Evolutionary conservation across 108 stramenopile species (phyloP), one percentile per base, ranked within the genome.

Genomic region (Pelagomonas calceolata): DNA sequence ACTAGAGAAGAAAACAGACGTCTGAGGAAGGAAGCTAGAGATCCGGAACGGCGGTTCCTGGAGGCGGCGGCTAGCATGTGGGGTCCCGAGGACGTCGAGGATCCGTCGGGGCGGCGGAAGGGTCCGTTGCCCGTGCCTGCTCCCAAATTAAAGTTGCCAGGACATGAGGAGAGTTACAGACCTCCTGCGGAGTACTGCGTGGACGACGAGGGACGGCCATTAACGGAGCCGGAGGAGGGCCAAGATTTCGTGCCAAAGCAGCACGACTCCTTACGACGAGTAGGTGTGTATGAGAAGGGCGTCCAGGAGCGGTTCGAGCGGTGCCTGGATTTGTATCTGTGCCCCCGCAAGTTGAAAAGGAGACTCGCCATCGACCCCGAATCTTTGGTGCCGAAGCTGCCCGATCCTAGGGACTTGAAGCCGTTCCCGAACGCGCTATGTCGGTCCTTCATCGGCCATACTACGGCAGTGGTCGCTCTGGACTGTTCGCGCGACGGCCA

Each of bases 321-420:
- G 10, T 99, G 98, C 78, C 77, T 99, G 9, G 98, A 99, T 87
- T 82, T 99, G 45, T 99, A 99, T 74, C 81, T 99, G 26, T 95
- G 93, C 76, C 98, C 98, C 12, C 89, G 98, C 32, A 82, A 80
- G 12, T 87, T 95, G 87, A 96, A 96, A 82, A 82, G 91, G 34
- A 85, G 95, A 16, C 82, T 95, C 73, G 93, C 91, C 69, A 96
- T 96, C 73, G 95, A 98, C 85, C 95, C 96, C 4, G 96, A 95
- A 74, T 88, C 90, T 69, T 82, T 99, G 68, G 94, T 99, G 30
- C 98, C 98, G 30, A 74, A 84, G 63, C 86, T 99, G 21, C 98
- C 98, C 0, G 84, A 84, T 63, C 94, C 98, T 29, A 75, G 80
- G 72, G 96, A 98, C 73, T 83, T 99, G 65, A 80, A 91, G 66